phyloP scores from a whole-genome alignment of 1,139 yeast genomes.

The Blastobotrys aristatus region DNA sequence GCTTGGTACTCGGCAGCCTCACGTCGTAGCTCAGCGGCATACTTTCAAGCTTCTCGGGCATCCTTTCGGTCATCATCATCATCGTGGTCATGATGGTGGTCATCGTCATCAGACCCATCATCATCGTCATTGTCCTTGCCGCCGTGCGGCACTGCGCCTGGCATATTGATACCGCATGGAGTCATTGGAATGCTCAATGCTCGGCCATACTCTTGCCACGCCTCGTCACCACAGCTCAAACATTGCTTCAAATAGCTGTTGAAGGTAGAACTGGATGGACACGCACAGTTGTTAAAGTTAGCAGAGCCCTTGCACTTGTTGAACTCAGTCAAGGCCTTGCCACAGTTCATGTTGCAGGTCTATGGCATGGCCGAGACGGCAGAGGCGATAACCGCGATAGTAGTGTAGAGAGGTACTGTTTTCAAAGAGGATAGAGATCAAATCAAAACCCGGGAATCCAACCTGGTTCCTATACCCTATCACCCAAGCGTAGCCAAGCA shows the following conservation, averaged over 20 bases:
- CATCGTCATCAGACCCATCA: no score
- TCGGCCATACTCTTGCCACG: conserved; percentile 2
- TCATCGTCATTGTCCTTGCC: neutral
- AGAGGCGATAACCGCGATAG: neutral
- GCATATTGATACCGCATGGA: neutral
- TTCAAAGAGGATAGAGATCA: no score
- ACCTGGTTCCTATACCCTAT: no score
- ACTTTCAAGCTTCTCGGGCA: neutral
- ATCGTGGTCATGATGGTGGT: neutral
- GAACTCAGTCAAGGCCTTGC: conserved; percentile 12
- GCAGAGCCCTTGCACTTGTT: conserved; percentile 1
- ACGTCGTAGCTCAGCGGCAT: neutral
- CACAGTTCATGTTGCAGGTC: conserved; percentile 12
- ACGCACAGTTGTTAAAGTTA: neutral
- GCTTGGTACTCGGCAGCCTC: no score
- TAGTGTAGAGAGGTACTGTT: no score
- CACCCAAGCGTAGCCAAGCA: no score
- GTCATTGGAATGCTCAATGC: conserved; percentile 2
- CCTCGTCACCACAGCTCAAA: conserved; percentile 5
- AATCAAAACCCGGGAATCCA: no score
- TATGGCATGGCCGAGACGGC: conserved; percentile 1
- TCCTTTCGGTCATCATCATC: no score
- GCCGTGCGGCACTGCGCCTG: neutral
- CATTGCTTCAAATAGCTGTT: neutral
- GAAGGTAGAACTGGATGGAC: conserved; percentile 1